phyloP scores from a whole-genome alignment of 129 eudicot genomes.

The Tanacetum coccineum region DNA sequence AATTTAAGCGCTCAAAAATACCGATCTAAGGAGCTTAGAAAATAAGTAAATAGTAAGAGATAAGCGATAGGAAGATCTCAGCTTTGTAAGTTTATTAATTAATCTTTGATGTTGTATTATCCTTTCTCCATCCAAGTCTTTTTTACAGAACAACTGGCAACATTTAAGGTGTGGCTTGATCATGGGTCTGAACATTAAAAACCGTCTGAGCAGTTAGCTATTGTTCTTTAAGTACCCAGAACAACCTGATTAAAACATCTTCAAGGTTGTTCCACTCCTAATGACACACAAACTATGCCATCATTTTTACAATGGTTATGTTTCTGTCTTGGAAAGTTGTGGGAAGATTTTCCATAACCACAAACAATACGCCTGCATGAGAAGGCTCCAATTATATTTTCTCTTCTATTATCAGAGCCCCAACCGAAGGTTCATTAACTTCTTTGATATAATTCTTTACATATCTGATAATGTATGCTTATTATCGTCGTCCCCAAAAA shows the following conservation, averaged over 20 bases:
- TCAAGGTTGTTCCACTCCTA: constrained; percentile 52
- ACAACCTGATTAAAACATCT: constrained; percentile 90
- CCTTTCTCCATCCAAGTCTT: constrained; percentile 56
- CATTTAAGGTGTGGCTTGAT: constrained; percentile 96
- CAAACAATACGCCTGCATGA: constrained; percentile 82
- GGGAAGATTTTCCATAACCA: too few relatives aligned
- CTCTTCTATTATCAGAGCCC: constrained; percentile 80
- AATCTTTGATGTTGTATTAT: neutral
- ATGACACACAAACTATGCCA: constrained; percentile 81
- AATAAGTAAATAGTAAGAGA: too few relatives aligned
- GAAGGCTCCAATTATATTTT: constrained; percentile 59
- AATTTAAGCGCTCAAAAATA: too few relatives aligned
- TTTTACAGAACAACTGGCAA: constrained; percentile 86
- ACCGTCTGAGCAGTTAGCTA: constrained; percentile 90
- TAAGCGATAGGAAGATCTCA: too few relatives aligned
- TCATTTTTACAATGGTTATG: constrained; percentile 91
- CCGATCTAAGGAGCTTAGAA: too few relatives aligned
- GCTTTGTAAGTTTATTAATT: too few relatives aligned
- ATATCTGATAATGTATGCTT: too few relatives aligned
- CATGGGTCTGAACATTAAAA: constrained; percentile 91
- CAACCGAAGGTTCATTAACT: constrained; percentile 72
- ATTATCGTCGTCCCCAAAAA: too few relatives aligned
- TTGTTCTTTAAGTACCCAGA: constrained; percentile 96
- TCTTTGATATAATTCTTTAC: neutral
- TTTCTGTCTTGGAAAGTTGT: constrained; percentile 84